A percentile compares a stretch with the other conserved stretches of the same genome.
phyloP scores from a whole-genome alignment of 345 rosid species.

The Linum trigynum region DNA sequence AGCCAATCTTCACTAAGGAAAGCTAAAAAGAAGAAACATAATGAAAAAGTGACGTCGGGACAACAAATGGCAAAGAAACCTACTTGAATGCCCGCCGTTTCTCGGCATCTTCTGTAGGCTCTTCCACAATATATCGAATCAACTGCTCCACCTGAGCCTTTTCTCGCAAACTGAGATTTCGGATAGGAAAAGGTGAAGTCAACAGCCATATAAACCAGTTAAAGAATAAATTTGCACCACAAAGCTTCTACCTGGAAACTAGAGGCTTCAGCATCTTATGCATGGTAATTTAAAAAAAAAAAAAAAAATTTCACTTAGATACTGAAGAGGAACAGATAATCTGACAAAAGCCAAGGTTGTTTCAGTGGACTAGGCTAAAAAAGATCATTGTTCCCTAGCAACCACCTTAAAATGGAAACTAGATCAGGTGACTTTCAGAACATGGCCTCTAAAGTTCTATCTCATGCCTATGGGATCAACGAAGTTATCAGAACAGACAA shows the following conservation, averaged over 20 bases:
- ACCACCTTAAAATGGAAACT: neutral
- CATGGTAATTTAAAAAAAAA: too few relatives aligned
- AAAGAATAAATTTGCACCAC: conserved; percentile 2
- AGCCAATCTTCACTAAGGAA: neutral
- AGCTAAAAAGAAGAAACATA: conserved; percentile 3
- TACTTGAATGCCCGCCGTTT: conserved; percentile 67
- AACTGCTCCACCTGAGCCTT: conserved; percentile 73
- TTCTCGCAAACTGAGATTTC: conserved; percentile 63
- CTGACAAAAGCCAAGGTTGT: neutral
- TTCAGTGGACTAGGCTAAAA: neutral
- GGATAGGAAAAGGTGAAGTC: neutral
- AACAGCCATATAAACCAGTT: neutral
- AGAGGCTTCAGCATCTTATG: neutral
- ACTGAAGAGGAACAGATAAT: neutral
- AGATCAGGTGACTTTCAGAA: neutral
- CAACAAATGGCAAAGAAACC: conserved; percentile 15
- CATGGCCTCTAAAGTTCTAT: neutral
- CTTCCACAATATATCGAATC: conserved; percentile 64
- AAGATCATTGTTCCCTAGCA: neutral
- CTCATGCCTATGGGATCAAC: neutral
- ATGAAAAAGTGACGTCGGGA: conserved; percentile 7
- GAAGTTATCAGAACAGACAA: neutral
- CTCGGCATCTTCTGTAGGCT: conserved; percentile 65
- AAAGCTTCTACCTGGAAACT: too few relatives aligned
- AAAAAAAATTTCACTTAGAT: neutral